Base-by-base conservation (phyloP, 352 stramenopile genomes). In the Globisporangium lucens region DNA sequence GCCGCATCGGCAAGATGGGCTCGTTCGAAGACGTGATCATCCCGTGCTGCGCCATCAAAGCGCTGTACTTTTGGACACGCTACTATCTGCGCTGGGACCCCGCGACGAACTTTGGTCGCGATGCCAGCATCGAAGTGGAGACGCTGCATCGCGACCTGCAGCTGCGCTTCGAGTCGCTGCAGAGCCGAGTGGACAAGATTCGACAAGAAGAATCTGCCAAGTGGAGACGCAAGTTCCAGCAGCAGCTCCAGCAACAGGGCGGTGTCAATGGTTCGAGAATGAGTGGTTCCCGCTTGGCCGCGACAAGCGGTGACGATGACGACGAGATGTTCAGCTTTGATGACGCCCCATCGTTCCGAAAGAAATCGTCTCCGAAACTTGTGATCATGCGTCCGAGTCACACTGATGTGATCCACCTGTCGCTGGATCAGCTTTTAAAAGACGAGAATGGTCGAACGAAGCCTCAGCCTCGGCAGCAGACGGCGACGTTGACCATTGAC, bases 1-100 rank as follows among this genome's bases (percentile, higher is more conserved):
- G 73, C 61, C 66, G 77, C 3, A 76, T 73, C 46, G 71, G 66
- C 17, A 66, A 67, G 15, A 71, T 78, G 27, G 68, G 68, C 1
- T 73, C 71, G 3, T 77, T 78, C 29, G 78, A 88, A 59, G 78
- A 91, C 59, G 78, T 94, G 43, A 82, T 95, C 20, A 73, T 90
- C 9, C 87, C 85, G 27, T 89, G 82, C 43, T 83, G 75, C 27
- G 80, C 82, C 55, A 83, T 89, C 17, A 90, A 90, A 30, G 78
- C 82, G 41, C 68, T 95, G 12, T 73, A 77, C 47, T 92, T 95
- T 29, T 95, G 87, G 87, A 75, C 78, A 13, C 76, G 83, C 17
- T 95, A 94, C 64, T 95, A 93, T 43, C 62, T 95, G 63, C 83
- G 87, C 5, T 94, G 85, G 83, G 84, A 95, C 51, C 77, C 85